Evolutionary conservation across 2,329 filamentous ascomycete genomes (phyloP).

Genomic region (Alternaria panax): DNA sequence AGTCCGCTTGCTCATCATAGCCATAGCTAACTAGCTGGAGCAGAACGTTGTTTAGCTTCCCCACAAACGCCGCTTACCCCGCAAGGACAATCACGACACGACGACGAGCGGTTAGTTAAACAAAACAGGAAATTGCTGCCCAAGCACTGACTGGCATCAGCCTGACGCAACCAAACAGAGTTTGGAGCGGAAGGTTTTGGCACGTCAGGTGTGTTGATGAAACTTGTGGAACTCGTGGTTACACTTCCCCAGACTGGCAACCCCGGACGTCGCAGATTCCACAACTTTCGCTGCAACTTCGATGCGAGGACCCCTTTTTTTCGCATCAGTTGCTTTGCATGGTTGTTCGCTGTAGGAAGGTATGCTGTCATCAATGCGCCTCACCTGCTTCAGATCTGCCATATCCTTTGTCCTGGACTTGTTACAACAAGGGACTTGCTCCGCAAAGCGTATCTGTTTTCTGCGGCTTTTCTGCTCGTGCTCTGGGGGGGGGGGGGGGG

Average conservation of each 20-base stretch:
- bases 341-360: constrained; percentile 7
- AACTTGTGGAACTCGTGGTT: constrained; percentile 7
- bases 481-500: neutral
- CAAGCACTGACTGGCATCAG: neutral
- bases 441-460: constrained; percentile 6
- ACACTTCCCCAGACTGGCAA: constrained; percentile 16
- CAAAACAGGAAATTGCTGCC: constrained; percentile 10
- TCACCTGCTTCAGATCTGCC: neutral
- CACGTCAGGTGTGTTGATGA: constrained; percentile 12
- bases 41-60: constrained; percentile 18
- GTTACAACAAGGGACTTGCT: constrained; percentile 8
- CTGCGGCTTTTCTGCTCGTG: constrained; percentile 6
- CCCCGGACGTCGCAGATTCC: constrained; percentile 6
- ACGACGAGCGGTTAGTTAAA: constrained; percentile 8
- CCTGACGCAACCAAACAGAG: neutral
- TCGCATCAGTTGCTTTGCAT: constrained; percentile 5
- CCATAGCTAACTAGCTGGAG: neutral
- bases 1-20: constrained; percentile 1
- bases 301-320: neutral
- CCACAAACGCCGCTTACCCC: constrained; percentile 11
- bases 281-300: neutral
- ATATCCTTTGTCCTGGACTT: neutral
- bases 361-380: constrained; percentile 3
- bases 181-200: constrained; percentile 9
- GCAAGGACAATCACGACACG: neutral